phyloP scores from a whole-genome alignment of 257 asterid species.

The Nicotiana benthamiana region DNA sequence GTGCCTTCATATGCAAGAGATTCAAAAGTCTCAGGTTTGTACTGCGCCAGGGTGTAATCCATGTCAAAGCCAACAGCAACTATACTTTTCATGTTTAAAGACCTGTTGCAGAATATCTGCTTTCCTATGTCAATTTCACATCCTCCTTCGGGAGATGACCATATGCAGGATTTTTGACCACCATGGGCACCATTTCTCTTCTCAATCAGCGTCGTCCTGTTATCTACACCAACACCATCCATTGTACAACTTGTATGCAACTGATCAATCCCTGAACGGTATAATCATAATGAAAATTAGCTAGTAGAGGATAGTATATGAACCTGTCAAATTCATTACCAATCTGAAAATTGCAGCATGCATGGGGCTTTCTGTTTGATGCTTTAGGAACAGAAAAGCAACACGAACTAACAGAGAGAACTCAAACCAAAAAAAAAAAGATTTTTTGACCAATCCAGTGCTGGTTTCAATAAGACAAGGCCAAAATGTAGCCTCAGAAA shows the following conservation, averaged over 20 bases:
- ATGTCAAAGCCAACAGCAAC: conserved; percentile 96
- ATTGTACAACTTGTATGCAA: conserved; percentile 32
- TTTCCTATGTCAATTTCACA: conserved; percentile 53
- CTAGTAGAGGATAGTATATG: neutral
- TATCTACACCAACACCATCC: conserved; percentile 33
- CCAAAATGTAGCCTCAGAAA: neutral
- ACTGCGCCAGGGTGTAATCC: conserved; percentile 96
- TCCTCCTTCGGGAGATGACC: conserved; percentile 87
- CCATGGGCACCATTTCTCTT: conserved; percentile 23
- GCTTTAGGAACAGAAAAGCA: neutral
- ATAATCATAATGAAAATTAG: conserved; percentile 9
- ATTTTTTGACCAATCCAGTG: neutral
- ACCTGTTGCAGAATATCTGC: conserved; percentile 85
- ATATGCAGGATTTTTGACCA: conserved; percentile 40
- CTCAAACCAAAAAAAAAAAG: neutral
- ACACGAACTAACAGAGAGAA: neutral
- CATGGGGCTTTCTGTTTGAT: neutral
- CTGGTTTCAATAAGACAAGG: neutral
- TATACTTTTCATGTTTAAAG: conserved; percentile 80
- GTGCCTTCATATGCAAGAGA: conserved; percentile 90
- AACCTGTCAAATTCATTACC: neutral
- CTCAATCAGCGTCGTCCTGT: conserved; percentile 31
- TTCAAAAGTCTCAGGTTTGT: conserved; percentile 93
- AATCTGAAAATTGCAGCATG: neutral
- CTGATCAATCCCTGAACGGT: conserved; percentile 39